These are phyloP conservation scores for Pinus albicaulis DNA, from an alignment of 75 land plant genomes.

Conservation along the genomic window DNA sequence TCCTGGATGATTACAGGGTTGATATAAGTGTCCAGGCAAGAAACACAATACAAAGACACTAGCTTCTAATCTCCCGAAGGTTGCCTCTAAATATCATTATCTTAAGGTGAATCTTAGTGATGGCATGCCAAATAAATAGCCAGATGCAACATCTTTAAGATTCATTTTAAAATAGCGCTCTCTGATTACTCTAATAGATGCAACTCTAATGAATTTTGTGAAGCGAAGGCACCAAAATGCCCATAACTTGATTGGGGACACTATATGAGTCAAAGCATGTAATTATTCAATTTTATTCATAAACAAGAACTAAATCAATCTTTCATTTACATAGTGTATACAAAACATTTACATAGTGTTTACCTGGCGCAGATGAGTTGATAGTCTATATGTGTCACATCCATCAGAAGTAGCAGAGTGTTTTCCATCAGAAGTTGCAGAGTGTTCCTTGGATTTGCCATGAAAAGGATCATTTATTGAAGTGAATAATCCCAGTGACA, in stretches of 20 bases:
- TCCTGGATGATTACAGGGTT: constrained; percentile 7
- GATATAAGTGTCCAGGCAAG: background rate
- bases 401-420: constrained; percentile 7
- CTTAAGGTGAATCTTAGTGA: background rate
- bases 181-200: too few species aligned
- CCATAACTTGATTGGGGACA: background rate
- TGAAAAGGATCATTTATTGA: background rate
- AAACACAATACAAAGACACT: background rate
- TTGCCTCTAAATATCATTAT: background rate
- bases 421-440: constrained; percentile 5
- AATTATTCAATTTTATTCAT: background rate
- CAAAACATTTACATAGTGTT: background rate
- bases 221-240: background rate
- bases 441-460: background rate
- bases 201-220: background rate
- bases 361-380: constrained; percentile 9
- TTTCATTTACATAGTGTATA: background rate
- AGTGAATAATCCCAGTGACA: constrained; percentile 9
- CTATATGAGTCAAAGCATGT: background rate
- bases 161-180: background rate
- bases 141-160: background rate
- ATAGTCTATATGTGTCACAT: background rate
- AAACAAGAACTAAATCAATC: background rate
- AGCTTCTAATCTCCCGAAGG: background rate
- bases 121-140: background rate